Evolutionary conservation across 2,329 filamentous ascomycete species (phyloP).

Genomic region (Teratosphaeriaceae sp.): DNA sequence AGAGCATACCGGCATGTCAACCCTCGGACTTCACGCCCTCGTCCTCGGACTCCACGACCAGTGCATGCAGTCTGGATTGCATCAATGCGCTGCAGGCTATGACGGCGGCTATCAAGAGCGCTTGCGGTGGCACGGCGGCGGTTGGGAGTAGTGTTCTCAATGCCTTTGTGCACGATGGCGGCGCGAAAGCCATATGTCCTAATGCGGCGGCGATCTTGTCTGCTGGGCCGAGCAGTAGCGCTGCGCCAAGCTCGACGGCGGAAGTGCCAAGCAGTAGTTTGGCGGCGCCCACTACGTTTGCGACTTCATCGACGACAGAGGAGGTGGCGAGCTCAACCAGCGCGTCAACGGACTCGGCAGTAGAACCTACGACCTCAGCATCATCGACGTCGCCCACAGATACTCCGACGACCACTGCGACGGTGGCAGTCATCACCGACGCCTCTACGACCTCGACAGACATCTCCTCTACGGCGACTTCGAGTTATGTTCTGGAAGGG

Average conservation of each 20-base stretch:
- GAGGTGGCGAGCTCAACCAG: slow-evolving; percentile 7
- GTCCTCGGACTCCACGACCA: no score
- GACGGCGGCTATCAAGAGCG: slow-evolving; percentile 23
- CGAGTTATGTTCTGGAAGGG: background rate
- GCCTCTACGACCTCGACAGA: slow-evolving; percentile 5
- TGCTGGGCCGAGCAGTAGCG: background rate
- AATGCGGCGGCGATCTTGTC: slow-evolving; percentile 2
- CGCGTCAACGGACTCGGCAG: slow-evolving; percentile 11
- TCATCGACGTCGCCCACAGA: slow-evolving; percentile 6
- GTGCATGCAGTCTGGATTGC: slow-evolving; percentile 34
- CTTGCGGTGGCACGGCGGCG: background rate
- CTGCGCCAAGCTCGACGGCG: background rate
- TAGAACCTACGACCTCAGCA: slow-evolving; percentile 7
- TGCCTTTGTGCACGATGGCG: background rate
- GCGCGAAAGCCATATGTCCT: background rate
- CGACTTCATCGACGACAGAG: slow-evolving; percentile 30
- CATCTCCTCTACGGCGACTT: background rate
- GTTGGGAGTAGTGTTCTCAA: background rate
- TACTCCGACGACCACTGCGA: background rate
- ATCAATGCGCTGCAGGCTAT: slow-evolving; percentile 35
- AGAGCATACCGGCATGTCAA: slow-evolving; percentile 34
- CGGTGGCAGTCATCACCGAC: slow-evolving; percentile 1
- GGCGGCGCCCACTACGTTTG: slow-evolving; percentile 22
- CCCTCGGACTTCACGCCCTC: slow-evolving; percentile 37
- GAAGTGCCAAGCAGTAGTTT: background rate